Conservation (phyloP, 2,329 filamentous ascomycete genomes). For the Lecanicillium sp. region DNA sequence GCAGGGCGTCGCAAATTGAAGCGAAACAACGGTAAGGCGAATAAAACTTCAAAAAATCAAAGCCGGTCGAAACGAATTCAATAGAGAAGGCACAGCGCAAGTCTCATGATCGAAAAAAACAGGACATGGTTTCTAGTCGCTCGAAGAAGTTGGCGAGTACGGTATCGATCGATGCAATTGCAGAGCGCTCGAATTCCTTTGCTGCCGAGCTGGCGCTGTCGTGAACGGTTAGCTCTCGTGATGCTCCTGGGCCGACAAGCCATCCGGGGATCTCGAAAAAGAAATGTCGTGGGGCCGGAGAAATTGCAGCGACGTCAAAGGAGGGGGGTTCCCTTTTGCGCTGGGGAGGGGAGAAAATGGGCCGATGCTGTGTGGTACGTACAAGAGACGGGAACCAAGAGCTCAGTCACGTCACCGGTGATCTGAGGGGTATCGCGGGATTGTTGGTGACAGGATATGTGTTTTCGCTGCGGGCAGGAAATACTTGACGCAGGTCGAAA, state of each 20-base stretch:
- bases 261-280: background rate
- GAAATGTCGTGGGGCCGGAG: conserved; percentile 13
- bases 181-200: background rate
- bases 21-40: conserved; percentile 2
- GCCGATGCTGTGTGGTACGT: background rate
- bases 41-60: conserved; percentile 10
- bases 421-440: background rate
- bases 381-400: conserved; percentile 13
- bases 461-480: conserved; percentile 2
- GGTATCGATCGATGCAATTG: background rate
- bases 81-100: conserved; percentile 11
- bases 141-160: background rate
- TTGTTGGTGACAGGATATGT: background rate
- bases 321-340: conserved; percentile 8
- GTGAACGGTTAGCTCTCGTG: background rate
- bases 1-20: conserved; percentile 14
- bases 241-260: background rate
- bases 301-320: conserved; percentile 12
- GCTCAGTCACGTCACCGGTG: background rate
- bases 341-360: background rate
- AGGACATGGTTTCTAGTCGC: conserved; percentile 10
- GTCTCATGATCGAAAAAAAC: conserved; percentile 13
- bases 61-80: conserved; percentile 13
- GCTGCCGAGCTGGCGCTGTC: background rate
- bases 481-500: conserved; percentile 4